Percentiles rank a stretch among this genome's conserved stretches.
Conservation (phyloP, 192 early-diverging fungal species). For the Umbelopsis vinacea region DNA sequence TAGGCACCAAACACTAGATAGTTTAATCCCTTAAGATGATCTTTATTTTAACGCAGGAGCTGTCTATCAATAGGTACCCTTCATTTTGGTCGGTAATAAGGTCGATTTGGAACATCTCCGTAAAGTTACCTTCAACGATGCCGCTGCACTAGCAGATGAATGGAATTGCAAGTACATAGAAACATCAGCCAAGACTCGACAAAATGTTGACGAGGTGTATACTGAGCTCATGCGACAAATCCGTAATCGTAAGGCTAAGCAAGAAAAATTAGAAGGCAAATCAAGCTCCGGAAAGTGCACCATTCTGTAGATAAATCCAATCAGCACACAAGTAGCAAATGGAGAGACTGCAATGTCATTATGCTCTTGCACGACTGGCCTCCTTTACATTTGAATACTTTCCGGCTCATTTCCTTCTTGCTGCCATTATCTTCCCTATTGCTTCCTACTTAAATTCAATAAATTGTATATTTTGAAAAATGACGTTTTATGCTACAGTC, state of each 20-base stretch:
- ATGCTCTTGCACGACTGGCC: too few species aligned
- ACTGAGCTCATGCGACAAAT: conserved; percentile 76
- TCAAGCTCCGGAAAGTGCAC: conserved; percentile 13
- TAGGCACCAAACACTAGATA: conserved; percentile 23
- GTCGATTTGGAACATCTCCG: conserved; percentile 62
- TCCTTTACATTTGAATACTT: too few species aligned
- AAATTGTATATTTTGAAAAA: conserved; percentile 20
- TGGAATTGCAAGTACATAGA: conserved; percentile 72
- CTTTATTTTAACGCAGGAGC: too few species aligned
- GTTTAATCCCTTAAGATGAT: not conserved
- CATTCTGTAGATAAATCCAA: conserved; percentile 13
- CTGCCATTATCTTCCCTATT: not conserved
- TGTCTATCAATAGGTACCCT: conserved; percentile 55
- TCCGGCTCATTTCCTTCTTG: not conserved
- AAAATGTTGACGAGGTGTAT: conserved; percentile 81
- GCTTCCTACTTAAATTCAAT: not conserved
- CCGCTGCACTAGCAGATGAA: conserved; percentile 56
- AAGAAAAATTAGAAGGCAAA: conserved; percentile 21
- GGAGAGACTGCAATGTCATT: too few species aligned
- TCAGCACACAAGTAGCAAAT: not conserved
- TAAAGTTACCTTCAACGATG: conserved; percentile 62
- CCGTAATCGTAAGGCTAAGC: conserved; percentile 61
- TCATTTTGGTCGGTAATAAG: conserved; percentile 84
- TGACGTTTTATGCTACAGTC: conserved; percentile 4
- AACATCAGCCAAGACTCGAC: conserved; percentile 72